Evolutionary conservation across 495 filamentous ascomycete genomes (phyloP).

Genomic region (Hypoxylon fragiforme): DNA sequence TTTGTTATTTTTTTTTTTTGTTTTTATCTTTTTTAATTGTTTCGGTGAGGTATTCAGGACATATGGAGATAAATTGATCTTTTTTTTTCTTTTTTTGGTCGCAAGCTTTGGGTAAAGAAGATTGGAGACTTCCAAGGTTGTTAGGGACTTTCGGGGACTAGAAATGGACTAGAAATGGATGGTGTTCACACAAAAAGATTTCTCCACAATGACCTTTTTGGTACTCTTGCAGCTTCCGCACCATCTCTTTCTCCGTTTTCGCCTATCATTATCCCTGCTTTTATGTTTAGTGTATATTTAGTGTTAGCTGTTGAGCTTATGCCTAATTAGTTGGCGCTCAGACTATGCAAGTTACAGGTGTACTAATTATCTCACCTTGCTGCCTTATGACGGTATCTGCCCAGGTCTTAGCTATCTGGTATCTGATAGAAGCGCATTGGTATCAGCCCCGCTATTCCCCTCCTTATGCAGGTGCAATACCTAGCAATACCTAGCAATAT

Average conservation of each 20-base stretch:
- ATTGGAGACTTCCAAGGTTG: background rate
- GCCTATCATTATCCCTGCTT: constrained; percentile 22
- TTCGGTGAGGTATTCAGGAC: no score
- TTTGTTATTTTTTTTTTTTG: constrained; percentile 1
- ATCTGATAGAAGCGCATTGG: constrained; percentile 20
- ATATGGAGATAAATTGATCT: no score
- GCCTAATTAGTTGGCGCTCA: constrained; percentile 6
- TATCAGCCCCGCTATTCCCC: no score
- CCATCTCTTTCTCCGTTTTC: constrained; percentile 35
- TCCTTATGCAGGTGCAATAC: background rate
- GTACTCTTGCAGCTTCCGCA: constrained; percentile 29
- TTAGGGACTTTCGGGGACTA: background rate
- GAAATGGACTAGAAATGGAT: constrained; percentile 7
- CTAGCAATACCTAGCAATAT: background rate
- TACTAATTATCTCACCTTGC: constrained; percentile 12
- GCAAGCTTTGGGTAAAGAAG: no score
- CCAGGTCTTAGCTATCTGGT: no score
- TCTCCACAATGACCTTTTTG: constrained; percentile 32
- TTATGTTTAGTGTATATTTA: no score
- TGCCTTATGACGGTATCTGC: no score
- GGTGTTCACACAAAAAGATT: constrained; percentile 22
- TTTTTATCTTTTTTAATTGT: background rate
- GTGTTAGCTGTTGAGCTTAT: no score
- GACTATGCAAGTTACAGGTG: constrained; percentile 22
- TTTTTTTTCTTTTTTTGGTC: background rate